Evolutionary conservation across 345 rosid genomes (phyloP).

Genomic region (Psidium friedrichsthalianum): DNA sequence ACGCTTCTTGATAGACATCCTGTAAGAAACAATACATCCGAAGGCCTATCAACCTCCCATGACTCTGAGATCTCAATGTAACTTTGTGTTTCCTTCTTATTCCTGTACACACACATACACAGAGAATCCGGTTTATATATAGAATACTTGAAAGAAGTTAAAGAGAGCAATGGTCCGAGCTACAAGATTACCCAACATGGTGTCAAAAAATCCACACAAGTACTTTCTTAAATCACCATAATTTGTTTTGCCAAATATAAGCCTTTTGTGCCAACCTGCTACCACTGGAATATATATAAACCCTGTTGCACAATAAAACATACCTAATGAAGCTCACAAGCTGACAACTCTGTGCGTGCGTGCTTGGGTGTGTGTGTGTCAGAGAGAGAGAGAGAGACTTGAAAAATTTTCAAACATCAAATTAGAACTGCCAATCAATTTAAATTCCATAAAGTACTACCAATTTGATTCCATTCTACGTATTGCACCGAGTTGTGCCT

Average conservation of each 20-base stretch:
- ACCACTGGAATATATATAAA: slow-evolving; percentile 93
- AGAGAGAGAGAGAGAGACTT: not conserved
- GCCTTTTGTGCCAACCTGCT: slow-evolving; percentile 94
- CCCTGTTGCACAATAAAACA: slow-evolving; percentile 25
- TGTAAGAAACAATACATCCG: slow-evolving; percentile 71
- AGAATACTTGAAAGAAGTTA: not conserved
- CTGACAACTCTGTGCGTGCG: not conserved
- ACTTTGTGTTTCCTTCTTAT: slow-evolving; percentile 64
- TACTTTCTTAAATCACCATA: slow-evolving; percentile 79
- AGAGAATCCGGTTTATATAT: not conserved
- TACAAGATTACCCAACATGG: slow-evolving; percentile 52
- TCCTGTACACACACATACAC: slow-evolving; percentile 31
- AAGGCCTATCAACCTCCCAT: slow-evolving; percentile 71
- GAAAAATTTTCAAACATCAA: no score
- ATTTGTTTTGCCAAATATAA: slow-evolving; percentile 73
- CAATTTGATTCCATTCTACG: not conserved
- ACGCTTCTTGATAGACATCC: slow-evolving; percentile 86
- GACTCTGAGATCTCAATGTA: slow-evolving; percentile 66
- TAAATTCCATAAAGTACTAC: no score
- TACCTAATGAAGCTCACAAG: not conserved
- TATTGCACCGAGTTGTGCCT: not conserved
- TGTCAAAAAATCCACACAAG: slow-evolving; percentile 78
- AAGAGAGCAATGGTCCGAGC: not conserved
- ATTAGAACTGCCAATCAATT: no score
- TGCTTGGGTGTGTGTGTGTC: not conserved